Percentiles rank a stretch among this genome's conserved stretches.
These are phyloP conservation scores for Boletus rex-veris DNA, from an alignment of 768 basidiomycete genomes.

Conservation along the genomic window DNA sequence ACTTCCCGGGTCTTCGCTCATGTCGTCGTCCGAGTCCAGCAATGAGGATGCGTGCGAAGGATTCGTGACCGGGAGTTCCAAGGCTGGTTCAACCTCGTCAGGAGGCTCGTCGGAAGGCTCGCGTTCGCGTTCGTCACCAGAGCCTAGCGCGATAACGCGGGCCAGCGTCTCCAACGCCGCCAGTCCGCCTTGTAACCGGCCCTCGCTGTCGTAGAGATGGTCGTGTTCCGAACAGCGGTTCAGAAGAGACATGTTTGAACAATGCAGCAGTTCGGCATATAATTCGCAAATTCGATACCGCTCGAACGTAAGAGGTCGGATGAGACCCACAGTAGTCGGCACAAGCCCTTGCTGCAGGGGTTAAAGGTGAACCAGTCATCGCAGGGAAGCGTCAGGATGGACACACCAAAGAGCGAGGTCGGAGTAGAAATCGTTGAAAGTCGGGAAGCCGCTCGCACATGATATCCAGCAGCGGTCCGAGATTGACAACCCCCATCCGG, in stretches of 20 bases:
- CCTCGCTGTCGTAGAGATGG: conserved; percentile 75
- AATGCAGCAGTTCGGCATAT: conserved; percentile 94
- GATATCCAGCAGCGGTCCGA: conserved; percentile 75
- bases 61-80: conserved; percentile 65
- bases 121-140: conserved; percentile 49
- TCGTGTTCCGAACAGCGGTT: conserved; percentile 73
- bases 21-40: conserved; percentile 73
- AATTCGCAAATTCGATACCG: conserved; percentile 95
- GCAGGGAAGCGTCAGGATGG: neutral
- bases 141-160: conserved; percentile 69
- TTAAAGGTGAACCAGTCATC: conserved; percentile 10
- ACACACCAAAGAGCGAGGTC: conserved; percentile 77
- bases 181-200: conserved; percentile 85
- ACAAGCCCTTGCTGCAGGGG: conserved; percentile 57
- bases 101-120: conserved; percentile 57
- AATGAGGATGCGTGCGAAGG: conserved; percentile 49
- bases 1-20: conserved; percentile 69
- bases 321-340: conserved; percentile 67
- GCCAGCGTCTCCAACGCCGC: conserved; percentile 83
- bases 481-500: conserved; percentile 85
- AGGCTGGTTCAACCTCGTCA: conserved; percentile 56
- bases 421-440: conserved; percentile 64
- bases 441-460: conserved; percentile 65
- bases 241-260: conserved; percentile 95
- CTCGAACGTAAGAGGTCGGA: conserved; percentile 86